Evolutionary conservation across 2,329 filamentous ascomycete genomes (phyloP).

Genomic region (Alternaria triticimaculans): DNA sequence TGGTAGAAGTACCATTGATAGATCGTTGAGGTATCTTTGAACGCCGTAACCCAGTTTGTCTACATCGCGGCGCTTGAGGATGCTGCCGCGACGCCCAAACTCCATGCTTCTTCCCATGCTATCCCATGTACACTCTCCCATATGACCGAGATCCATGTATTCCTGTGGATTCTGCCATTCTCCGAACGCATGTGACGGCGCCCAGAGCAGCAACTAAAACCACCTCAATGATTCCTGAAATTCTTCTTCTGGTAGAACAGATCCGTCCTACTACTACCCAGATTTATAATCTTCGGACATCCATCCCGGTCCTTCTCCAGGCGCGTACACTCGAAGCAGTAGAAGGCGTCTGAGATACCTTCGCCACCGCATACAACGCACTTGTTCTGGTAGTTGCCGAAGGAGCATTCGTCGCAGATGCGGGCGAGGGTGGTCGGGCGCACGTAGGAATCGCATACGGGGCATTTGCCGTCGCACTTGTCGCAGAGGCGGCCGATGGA

Average conservation of each 20-base stretch:
- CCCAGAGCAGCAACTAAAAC: background rate
- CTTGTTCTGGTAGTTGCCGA: constrained; percentile 99
- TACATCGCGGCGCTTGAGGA: background rate
- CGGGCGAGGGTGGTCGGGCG: constrained; percentile 95
- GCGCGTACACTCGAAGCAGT: constrained; percentile 98
- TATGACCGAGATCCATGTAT: background rate
- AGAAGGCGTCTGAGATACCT: constrained; percentile 97
- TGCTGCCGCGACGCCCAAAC: background rate
- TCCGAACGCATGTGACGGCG: too few relatives aligned
- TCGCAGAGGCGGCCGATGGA: constrained; percentile 98
- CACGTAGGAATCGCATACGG: constrained; percentile 98
- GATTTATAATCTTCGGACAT: constrained; percentile 98
- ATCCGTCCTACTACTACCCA: constrained; percentile 95
- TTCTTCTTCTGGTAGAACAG: constrained; percentile 79
- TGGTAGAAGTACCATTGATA: constrained; percentile 6
- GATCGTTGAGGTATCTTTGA: constrained; percentile 1
- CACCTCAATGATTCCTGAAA: constrained; percentile 63
- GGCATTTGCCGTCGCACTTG: constrained; percentile 99
- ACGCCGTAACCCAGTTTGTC: background rate
- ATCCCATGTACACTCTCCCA: background rate
- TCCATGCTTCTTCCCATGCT: background rate
- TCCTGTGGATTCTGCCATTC: background rate
- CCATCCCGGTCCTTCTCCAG: constrained; percentile 97
- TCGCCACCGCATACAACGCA: constrained; percentile 98
- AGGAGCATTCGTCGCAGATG: constrained; percentile 99